phyloP scores from a whole-genome alignment of 2,329 filamentous ascomycete genomes.

The Zalaria sp. region DNA sequence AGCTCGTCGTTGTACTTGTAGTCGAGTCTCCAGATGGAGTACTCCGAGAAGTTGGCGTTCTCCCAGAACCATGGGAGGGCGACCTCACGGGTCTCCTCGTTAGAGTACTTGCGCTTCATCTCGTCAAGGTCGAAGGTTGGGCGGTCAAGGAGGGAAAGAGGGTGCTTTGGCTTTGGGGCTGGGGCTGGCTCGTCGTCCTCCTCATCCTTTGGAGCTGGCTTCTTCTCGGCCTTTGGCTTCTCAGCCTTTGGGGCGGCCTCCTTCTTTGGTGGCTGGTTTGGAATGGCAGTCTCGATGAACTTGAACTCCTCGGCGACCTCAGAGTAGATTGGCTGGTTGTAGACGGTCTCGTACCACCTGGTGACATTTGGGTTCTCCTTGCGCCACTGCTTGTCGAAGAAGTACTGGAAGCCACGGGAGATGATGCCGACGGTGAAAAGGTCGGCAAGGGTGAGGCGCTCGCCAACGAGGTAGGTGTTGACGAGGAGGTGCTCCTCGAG shows the following conservation, averaged over 20 bases:
- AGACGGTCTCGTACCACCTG: constrained; percentile 90
- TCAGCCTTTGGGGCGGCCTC: constrained; percentile 40
- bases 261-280: constrained; percentile 62
- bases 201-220: constrained; percentile 42
- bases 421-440: constrained; percentile 70
- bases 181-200: constrained; percentile 46
- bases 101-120: constrained; percentile 98
- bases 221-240: constrained; percentile 42
- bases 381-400: constrained; percentile 88
- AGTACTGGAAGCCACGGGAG: constrained; percentile 78
- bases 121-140: constrained; percentile 79
- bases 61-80: constrained; percentile 98
- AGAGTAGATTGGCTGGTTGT: constrained; percentile 84
- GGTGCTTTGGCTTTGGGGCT: constrained; percentile 91
- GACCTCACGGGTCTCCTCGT: constrained; percentile 68
- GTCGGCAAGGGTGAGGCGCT: constrained; percentile 94
- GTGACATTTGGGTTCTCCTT: constrained; percentile 67
- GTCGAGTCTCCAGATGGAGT: constrained; percentile 84
- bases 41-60: constrained; percentile 85
- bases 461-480: constrained; percentile 95
- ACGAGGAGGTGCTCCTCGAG: constrained; percentile 77
- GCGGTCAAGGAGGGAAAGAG: constrained; percentile 70
- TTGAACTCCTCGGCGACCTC: constrained; percentile 61
- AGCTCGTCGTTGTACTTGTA: constrained; percentile 99
- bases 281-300: constrained; percentile 68